phyloP scores from a whole-genome alignment of 768 basidiomycete genomes.

The Ramaria sp. region DNA sequence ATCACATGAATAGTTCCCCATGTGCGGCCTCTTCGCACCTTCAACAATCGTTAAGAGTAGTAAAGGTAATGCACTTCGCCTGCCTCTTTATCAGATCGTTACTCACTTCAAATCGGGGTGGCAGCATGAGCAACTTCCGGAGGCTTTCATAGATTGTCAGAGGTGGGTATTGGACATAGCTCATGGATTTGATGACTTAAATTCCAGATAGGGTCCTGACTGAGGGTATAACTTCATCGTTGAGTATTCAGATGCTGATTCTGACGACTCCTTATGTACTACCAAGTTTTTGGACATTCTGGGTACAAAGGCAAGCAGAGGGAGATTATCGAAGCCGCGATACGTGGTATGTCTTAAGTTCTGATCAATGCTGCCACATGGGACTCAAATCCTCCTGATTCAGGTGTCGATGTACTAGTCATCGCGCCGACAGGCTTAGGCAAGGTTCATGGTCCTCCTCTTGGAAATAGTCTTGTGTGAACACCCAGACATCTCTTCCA shows the following conservation, averaged over 20 bases:
- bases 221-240: neutral
- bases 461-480: neutral
- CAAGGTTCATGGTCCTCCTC: conserved; percentile 37
- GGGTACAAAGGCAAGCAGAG: conserved; percentile 70
- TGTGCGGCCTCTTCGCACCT: neutral
- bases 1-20: neutral
- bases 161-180: neutral
- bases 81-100: no score
- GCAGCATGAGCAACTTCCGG: neutral
- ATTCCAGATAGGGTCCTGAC: neutral
- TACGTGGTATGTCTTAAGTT: conserved; percentile 39
- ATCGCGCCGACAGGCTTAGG: conserved; percentile 87
- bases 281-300: conserved; percentile 55
- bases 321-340: conserved; percentile 62
- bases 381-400: neutral
- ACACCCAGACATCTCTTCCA: neutral
- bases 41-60: no score
- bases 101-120: no score
- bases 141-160: neutral
- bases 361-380: neutral
- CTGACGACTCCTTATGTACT: neutral
- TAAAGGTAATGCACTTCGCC: no score
- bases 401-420: conserved; percentile 66
- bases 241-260: neutral
- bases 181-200: neutral